Percentiles rank a stretch among this genome's conserved stretches.
phyloP scores from a whole-genome alignment of 2,329 filamentous ascomycete species.

The Truncatella angustata region DNA sequence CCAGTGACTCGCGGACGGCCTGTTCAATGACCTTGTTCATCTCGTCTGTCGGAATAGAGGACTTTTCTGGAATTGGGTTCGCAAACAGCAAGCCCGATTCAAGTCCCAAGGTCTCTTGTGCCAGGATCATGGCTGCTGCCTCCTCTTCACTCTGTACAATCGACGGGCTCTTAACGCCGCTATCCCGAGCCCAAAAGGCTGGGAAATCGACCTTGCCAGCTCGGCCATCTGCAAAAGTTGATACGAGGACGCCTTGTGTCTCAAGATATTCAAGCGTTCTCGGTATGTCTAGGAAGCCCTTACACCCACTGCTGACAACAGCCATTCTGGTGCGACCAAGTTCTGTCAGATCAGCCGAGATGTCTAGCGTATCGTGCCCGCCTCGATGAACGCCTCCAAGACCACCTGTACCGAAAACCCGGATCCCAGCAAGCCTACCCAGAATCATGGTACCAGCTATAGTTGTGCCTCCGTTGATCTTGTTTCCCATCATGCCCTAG shows the following conservation, averaged over 20 bases:
- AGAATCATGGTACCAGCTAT: constrained; percentile 92
- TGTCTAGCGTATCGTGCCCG: constrained; percentile 82
- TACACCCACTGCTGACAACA: constrained; percentile 87
- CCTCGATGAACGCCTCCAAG: constrained; percentile 92
- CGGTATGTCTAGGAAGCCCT: constrained; percentile 92
- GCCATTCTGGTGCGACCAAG: constrained; percentile 85
- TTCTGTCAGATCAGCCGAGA: constrained; percentile 94
- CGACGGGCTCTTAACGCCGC: constrained; percentile 75
- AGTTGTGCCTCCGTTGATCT: constrained; percentile 85
- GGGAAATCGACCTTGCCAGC: constrained; percentile 76
- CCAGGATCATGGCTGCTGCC: constrained; percentile 84
- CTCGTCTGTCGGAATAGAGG: constrained; percentile 66
- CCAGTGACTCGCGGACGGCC: constrained; percentile 63
- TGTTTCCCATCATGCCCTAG: constrained; percentile 63
- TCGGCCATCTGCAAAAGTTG: constrained; percentile 84
- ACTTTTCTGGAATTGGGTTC: constrained; percentile 76
- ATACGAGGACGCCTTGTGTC: constrained; percentile 75
- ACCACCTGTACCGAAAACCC: constrained; percentile 90
- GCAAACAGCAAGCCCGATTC: constrained; percentile 82
- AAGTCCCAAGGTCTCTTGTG: constrained; percentile 70
- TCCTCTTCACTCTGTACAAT: constrained; percentile 73
- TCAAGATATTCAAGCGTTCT: constrained; percentile 78
- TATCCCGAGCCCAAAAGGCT: constrained; percentile 89
- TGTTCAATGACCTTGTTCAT: constrained; percentile 69
- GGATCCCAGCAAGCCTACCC: constrained; percentile 81